Percentiles rank a stretch among this genome's conserved stretches.
Conservation (phyloP, 2,329 filamentous ascomycete species). For the Niveomyces coronatus region DNA sequence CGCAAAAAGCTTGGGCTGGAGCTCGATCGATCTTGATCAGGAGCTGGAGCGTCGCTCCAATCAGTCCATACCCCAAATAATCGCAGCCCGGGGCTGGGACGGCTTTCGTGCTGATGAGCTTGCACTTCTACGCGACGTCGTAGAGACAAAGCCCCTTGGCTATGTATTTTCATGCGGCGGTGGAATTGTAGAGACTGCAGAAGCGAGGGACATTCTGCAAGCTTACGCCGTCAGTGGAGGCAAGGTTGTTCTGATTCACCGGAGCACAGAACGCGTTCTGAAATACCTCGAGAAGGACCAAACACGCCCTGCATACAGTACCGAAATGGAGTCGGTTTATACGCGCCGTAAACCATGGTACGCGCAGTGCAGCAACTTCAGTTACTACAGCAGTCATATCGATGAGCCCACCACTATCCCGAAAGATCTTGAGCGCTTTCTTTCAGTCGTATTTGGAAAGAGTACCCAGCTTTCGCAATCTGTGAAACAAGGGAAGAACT, state of each 20-base stretch:
- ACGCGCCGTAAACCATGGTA: constrained; percentile 82
- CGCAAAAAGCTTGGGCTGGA: constrained; percentile 60
- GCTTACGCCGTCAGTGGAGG: constrained; percentile 68
- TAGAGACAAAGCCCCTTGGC: constrained; percentile 63
- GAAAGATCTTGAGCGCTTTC: constrained; percentile 26
- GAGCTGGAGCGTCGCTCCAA: constrained; percentile 68
- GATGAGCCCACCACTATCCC: constrained; percentile 22
- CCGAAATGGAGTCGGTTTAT: constrained; percentile 88
- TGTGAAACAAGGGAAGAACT: constrained; percentile 58
- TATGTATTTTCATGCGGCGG: constrained; percentile 90
- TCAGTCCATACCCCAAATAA: constrained; percentile 76
- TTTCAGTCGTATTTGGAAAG: constrained; percentile 27
- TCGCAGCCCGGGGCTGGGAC: constrained; percentile 70
- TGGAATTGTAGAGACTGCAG: constrained; percentile 78
- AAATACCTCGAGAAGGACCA: constrained; percentile 83
- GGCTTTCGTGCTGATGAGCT: constrained; percentile 76
- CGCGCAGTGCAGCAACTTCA: constrained; percentile 83
- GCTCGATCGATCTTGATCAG: constrained; percentile 77
- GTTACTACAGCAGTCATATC: constrained; percentile 73
- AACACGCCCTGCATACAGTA: constrained; percentile 82
- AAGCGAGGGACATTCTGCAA: constrained; percentile 65
- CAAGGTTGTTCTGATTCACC: constrained; percentile 76
- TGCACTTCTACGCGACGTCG: constrained; percentile 58
- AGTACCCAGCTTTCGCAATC: constrained; percentile 36
- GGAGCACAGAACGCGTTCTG: constrained; percentile 80